phyloP scores from a whole-genome alignment of 495 filamentous ascomycete species.

The Penicillium goetzii region DNA sequence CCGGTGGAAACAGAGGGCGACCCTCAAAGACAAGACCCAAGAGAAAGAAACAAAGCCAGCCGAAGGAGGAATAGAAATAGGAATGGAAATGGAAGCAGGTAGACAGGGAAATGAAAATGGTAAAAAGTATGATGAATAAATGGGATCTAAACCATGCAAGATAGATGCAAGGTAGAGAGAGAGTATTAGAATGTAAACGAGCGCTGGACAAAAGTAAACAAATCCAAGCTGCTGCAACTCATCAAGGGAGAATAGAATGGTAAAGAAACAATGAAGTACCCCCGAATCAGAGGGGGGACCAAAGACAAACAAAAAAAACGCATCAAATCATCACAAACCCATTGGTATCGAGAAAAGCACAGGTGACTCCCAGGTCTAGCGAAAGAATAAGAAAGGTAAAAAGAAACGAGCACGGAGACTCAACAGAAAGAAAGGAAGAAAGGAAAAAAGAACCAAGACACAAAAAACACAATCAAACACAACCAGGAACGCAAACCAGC shows the following conservation, averaged over 20 bases:
- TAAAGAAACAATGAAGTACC: slow-evolving; percentile 17
- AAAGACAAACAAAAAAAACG: slow-evolving; percentile 23
- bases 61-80: slow-evolving; percentile 5
- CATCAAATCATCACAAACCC: slow-evolving; percentile 41
- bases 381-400: slow-evolving; percentile 45
- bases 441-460: slow-evolving; percentile 21
- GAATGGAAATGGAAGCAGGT: slow-evolving; percentile 8
- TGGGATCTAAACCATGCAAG: slow-evolving; percentile 27
- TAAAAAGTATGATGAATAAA: slow-evolving; percentile 16
- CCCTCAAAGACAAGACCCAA: slow-evolving; percentile 4
- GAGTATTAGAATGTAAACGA: slow-evolving; percentile 26
- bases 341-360: slow-evolving; percentile 37
- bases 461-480: slow-evolving; percentile 3
- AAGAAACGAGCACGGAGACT: slow-evolving; percentile 30
- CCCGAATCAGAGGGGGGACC: background rate
- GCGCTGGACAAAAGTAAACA: slow-evolving; percentile 26
- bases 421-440: slow-evolving; percentile 19
- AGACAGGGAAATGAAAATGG: slow-evolving; percentile 18
- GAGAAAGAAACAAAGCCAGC: slow-evolving; percentile 8
- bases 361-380: slow-evolving; percentile 47
- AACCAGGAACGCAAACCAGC: slow-evolving; percentile 46
- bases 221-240: slow-evolving; percentile 39
- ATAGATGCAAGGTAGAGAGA: slow-evolving; percentile 24
- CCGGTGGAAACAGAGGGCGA: slow-evolving; percentile 22
- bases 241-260: slow-evolving; percentile 16